Base-by-base conservation (phyloP, 2,329 filamentous ascomycete species). In the Pestalotiopsis sp. region DNA sequence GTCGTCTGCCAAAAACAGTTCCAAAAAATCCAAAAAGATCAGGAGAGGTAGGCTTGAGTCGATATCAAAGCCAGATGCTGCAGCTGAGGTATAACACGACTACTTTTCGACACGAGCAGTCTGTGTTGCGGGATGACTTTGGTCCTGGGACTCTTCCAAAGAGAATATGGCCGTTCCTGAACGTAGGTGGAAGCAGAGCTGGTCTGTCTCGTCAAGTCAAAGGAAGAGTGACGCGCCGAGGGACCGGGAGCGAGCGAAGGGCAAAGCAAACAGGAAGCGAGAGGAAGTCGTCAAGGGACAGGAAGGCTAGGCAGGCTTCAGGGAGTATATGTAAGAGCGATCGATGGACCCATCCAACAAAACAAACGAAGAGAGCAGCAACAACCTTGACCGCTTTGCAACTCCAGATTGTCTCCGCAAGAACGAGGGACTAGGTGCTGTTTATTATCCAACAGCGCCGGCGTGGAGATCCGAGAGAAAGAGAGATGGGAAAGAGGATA, bases 371-470 rank as follows among this genome's bases (percentile, higher is more conserved):
- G 20, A n/a, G 45, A 52, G 45, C 45, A 36, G 14, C 27, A 59
- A 59, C 57, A 36, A 36, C 27, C 45, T 52, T 61, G 25, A 61
- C 36, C 31, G 25, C 25, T 39, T 36, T 39, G 31, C 25, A 39
- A 20, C 31, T 39, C 59, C 31, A 36, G 31, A 36, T 36, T 36
- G 36, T 27, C 59, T 61, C 59, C 59, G 59, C 59, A 61, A 61
- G 38, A 59, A 27, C 36, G 59, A 39, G 59, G 38, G 45, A 52
- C 45, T 52, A 52, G 6, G 45, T 17, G 20, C 17, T 52, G 20
- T 20, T 52, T 52, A 52, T 52, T 61, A 39, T 61, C 59, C 59
- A 61, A 61, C 27, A 61, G 31, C 27, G 27, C 36, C 59, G 59
- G 59, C 59, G 59, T 61, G 59, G 59, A 39, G 59, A 36, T 36